Base-by-base conservation (phyloP, 768 basidiomycete genomes). In the Hirschioporus abietinus region DNA sequence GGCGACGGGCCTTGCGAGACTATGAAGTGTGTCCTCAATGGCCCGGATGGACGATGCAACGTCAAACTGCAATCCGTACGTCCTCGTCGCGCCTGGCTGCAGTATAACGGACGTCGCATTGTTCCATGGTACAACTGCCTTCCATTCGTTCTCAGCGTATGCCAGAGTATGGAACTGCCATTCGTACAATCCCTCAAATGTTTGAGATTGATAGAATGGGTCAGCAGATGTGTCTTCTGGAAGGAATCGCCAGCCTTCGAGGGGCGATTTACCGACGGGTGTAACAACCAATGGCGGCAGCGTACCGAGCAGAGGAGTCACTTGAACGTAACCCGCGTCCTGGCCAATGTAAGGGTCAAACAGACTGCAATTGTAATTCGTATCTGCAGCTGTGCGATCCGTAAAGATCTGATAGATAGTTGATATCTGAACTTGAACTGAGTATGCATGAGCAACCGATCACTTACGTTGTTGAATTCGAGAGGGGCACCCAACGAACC, bases 211-310 rank as follows among this genome's bases (percentile, higher is more conserved):
- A 69, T 86, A 86, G 66, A 75, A 82, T 1, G 83, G 82, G 0
- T 79, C 68, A 0, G 74, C 76, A 3, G 78, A 75, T 0, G 83
- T 84, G 25, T 79, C 78, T 65, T 85, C 84, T 1, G 81, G 78
- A 64, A 86, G 80, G 72, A 85, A 86, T 34, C 84, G 77, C 84
- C 84, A 86, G 26, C 84, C 85, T 73, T 86, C 85, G 24, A 86
- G 74, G n/a, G 85, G 84, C 0, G 76, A 76, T 30, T 71, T 71
- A 18, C 76, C 79, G 23, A 78, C 80, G 0, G 84, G 84, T 7
- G 79, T 70, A 5, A 86, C 83, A 20, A 85, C 77, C 15, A 86
- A 77, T 0, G 84, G 83, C 0, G 82, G 82, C 24, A 84, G 77
- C 0, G 84, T 85, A 20, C 64, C 64, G 5, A 86, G 78, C 7